phyloP scores from a whole-genome alignment of 2,329 filamentous ascomycete genomes.

The Exophiala xenobiotica region DNA sequence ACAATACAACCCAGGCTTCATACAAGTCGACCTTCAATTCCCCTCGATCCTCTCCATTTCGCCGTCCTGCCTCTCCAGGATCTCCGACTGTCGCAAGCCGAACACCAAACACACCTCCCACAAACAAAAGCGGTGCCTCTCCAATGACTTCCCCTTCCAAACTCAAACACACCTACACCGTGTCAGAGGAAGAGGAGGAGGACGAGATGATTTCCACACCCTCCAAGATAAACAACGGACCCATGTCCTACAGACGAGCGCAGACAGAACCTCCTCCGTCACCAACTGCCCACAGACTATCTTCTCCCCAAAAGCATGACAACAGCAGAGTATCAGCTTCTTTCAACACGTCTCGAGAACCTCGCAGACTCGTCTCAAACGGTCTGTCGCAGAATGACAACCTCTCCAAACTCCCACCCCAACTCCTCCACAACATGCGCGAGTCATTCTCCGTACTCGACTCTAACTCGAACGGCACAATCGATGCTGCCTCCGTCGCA shows the following conservation, averaged over 20 bases:
- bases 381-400: slow-evolving; percentile 36
- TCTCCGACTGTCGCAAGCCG: slow-evolving; percentile 58
- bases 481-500: slow-evolving; percentile 78
- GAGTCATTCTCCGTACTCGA: slow-evolving; percentile 95
- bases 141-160: slow-evolving; percentile 49
- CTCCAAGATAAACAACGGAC: slow-evolving; percentile 40
- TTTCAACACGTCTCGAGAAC: slow-evolving; percentile 4
- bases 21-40: slow-evolving; percentile 56
- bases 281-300: slow-evolving; percentile 33
- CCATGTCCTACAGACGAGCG: slow-evolving; percentile 16
- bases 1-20: slow-evolving; percentile 16
- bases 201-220: slow-evolving; percentile 39
- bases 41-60: slow-evolving; percentile 67
- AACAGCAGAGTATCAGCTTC: slow-evolving; percentile 3
- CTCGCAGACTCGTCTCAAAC: slow-evolving; percentile 17
- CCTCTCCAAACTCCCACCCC: slow-evolving; percentile 63
- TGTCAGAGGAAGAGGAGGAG: slow-evolving; percentile 41
- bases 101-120: slow-evolving; percentile 49
- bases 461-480: slow-evolving; percentile 77
- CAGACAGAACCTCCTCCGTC: slow-evolving; percentile 39
- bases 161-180: slow-evolving; percentile 47
- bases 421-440: slow-evolving; percentile 81
- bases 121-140: slow-evolving; percentile 39
- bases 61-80: slow-evolving; percentile 63
- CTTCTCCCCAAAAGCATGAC: slow-evolving; percentile 3